These are phyloP conservation scores for Fusarium sororula DNA, from an alignment of 2,329 filamentous ascomycete species.

Conservation along the genomic window DNA sequence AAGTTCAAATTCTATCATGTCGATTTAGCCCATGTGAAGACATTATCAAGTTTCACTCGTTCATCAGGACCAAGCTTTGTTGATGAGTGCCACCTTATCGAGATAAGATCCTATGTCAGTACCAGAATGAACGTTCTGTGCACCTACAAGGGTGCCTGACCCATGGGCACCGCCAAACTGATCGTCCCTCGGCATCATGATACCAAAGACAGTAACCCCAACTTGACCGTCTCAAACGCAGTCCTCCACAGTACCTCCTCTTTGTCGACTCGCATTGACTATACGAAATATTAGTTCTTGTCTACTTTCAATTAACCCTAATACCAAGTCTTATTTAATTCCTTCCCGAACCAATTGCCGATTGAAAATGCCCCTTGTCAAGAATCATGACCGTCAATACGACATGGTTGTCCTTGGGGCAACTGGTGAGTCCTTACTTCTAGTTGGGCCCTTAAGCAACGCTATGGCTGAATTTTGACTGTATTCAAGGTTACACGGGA, in stretches of 20 bases:
- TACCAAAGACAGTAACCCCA: constrained; percentile 19
- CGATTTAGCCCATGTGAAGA: background rate
- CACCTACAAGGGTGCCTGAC: constrained; percentile 3
- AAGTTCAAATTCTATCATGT: background rate
- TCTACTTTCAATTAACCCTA: background rate
- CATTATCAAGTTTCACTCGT: background rate
- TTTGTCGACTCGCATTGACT: background rate
- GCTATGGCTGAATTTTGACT: constrained; percentile 8
- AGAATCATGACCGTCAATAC: constrained; percentile 62
- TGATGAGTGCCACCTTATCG: background rate
- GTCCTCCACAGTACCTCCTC: background rate
- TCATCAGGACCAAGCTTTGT: background rate
- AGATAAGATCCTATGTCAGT: constrained; percentile 28
- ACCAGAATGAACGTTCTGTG: background rate
- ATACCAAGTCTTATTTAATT: background rate
- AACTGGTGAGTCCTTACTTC: constrained; percentile 54
- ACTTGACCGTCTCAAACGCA: constrained; percentile 7
- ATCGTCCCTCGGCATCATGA: constrained; percentile 10
- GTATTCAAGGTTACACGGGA: constrained; percentile 78
- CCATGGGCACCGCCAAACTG: background rate
- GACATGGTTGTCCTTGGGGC: constrained; percentile 68
- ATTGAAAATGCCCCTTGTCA: constrained; percentile 53
- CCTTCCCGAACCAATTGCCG: background rate
- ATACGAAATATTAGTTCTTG: background rate
- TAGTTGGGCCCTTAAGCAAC: background rate